Base-by-base conservation (phyloP, 83 land plant genomes). In the Picea abies region DNA sequence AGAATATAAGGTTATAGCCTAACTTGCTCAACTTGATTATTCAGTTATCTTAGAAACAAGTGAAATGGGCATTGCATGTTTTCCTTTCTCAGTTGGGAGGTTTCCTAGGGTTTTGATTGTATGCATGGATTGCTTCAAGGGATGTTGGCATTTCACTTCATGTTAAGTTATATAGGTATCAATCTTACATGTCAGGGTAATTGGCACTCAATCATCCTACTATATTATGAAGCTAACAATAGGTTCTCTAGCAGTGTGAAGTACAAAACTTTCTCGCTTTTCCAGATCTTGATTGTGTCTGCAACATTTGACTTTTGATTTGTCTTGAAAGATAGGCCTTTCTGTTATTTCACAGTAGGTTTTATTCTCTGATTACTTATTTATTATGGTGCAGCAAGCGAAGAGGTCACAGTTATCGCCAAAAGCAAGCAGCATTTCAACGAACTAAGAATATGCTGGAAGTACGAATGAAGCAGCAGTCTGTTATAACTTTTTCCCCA, bases 361-460 rank as follows among this genome's bases (percentile, higher is more conserved):
- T 23, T n/a, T 76, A 60, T 52, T 49, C 78, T 76, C 32, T 52
- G 56, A 76, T 52, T 76, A 76, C 29, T 49, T 10, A 58, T 47
- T 76, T 76, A 61, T 49, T 62, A 63, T 70, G 63, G 15, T 85
- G 79, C 89, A 89, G 91, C 82, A 87, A 91, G 77, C 84, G 91
- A 77, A 86, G 85, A 69, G 86, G 91, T 63, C 60, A 85, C 81
- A 87, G 66, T 76, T 79, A 82, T 6, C 89, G 90, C 14, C 88
- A 84, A 64, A 91, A 87, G 69, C 85, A 83, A 37, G 91, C 85
- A 25, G 91, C 90, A 19, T 79, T 87, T 84, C 80, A 80, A 49
- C 88, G 86, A 66, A 72, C 87, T 16, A 86, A 86, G 22, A 85
- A 60, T 82, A 88, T 65, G 83, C 60, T 92, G 56, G 91, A 88